phyloP scores from a whole-genome alignment of 345 rosid species.

The Combretum micranthum region DNA sequence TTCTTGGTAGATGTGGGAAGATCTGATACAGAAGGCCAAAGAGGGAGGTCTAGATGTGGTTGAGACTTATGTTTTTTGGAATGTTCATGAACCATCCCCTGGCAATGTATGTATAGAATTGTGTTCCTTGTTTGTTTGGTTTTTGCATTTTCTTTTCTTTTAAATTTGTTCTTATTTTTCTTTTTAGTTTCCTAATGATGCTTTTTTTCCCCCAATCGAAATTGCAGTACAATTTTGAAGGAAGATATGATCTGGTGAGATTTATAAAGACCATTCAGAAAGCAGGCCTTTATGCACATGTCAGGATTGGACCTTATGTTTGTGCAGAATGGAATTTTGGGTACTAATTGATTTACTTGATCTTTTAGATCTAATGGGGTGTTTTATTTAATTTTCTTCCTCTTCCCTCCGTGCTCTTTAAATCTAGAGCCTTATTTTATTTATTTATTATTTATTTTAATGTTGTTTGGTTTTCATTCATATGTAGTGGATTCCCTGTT shows the following conservation, averaged over 20 bases:
- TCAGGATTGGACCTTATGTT: constrained; percentile 95
- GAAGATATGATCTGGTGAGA: constrained; percentile 93
- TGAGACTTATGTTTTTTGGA: constrained; percentile 99
- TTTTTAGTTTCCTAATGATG: neutral
- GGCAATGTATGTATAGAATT: constrained; percentile 57
- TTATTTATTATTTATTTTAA: neutral
- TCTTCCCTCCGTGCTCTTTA: neutral
- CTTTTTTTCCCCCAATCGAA: too few species aligned
- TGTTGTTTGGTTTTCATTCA: constrained; percentile 10
- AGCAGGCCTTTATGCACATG: constrained; percentile 92
- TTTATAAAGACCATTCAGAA: constrained; percentile 72
- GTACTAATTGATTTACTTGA: constrained; percentile 30
- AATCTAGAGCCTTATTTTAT: neutral
- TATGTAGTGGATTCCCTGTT: constrained; percentile 90
- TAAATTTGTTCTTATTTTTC: neutral
- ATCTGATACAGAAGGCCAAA: constrained; percentile 94
- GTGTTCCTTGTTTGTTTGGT: neutral
- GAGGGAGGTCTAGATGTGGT: constrained; percentile 93
- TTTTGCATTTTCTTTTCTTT: neutral
- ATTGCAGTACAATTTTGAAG: constrained; percentile 75
- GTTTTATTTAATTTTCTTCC: neutral
- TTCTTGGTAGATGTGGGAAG: constrained; percentile 89
- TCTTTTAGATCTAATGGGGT: constrained; percentile 20
- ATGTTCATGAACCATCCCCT: constrained; percentile 95
- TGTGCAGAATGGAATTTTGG: constrained; percentile 99